These are phyloP conservation scores for Cicer chorassanicum DNA, from an alignment of 306 rosid genomes.

Conservation along the genomic window DNA sequence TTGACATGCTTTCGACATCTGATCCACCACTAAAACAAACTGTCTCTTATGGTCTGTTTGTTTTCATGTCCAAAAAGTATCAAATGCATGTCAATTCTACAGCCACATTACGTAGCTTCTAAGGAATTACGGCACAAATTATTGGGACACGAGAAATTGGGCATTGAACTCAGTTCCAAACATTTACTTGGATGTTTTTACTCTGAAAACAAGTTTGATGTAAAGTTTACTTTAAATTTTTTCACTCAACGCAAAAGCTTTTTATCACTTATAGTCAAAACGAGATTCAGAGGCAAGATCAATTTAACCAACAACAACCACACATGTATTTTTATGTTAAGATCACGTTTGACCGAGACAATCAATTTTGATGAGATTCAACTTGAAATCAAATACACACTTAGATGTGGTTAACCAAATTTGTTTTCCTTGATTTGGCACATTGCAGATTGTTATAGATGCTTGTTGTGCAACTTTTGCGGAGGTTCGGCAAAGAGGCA, in stretches of 20 bases:
- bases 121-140: too few relatives aligned
- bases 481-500: constrained; percentile 88
- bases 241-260: neutral
- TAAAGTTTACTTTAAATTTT: neutral
- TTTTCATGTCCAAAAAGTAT: too few relatives aligned
- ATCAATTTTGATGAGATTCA: neutral
- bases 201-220: neutral
- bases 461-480: constrained; percentile 98
- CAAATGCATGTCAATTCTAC: too few relatives aligned
- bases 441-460: constrained; percentile 85
- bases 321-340: neutral
- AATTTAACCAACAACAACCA: neutral
- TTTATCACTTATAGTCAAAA: neutral
- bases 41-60: too few relatives aligned
- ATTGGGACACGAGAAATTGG: too few relatives aligned
- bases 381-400: neutral
- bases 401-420: neutral
- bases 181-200: neutral
- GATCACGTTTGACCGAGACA: neutral
- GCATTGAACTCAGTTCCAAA: too few relatives aligned
- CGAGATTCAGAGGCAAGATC: neutral
- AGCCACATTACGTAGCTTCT: too few relatives aligned
- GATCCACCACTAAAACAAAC: too few relatives aligned
- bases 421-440: constrained; percentile 32
- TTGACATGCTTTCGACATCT: too few relatives aligned